These are phyloP conservation scores for Mediolabrus comicus DNA, from an alignment of 108 stramenopile genomes.

Conservation along the genomic window DNA sequence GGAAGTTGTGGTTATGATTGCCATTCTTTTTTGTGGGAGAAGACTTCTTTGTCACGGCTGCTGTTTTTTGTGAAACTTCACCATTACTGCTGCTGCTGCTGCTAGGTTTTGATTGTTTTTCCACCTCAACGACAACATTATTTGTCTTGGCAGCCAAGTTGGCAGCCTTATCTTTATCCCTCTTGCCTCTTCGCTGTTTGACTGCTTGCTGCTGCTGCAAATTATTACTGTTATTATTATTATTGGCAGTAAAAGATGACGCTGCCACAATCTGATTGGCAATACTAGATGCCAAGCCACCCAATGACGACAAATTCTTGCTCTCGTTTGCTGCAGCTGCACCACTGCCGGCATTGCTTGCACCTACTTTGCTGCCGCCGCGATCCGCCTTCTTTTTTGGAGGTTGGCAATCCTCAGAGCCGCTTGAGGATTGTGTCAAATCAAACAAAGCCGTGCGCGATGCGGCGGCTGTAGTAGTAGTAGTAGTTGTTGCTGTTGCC, in stretches of 20 bases:
- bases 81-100: no score
- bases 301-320: neutral
- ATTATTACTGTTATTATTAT: no score
- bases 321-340: neutral
- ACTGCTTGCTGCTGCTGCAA: neutral
- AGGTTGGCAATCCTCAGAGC: neutral
- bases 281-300: neutral
- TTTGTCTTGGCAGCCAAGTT: no score
- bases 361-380: neutral
- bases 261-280: neutral
- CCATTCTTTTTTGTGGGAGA: neutral
- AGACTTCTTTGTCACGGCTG: neutral
- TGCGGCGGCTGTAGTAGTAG: neutral
- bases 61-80: neutral
- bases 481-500: neutral
- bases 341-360: neutral
- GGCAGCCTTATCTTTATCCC: neutral
- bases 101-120: neutral
- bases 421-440: neutral
- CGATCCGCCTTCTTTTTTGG: neutral
- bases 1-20: neutral
- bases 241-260: neutral
- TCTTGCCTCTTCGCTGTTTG: neutral
- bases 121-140: no score
- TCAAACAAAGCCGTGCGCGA: neutral